These are phyloP conservation scores for Umbelopsis sp. DNA, from an alignment of 192 early-diverging fungal species.

Conservation along the genomic window DNA sequence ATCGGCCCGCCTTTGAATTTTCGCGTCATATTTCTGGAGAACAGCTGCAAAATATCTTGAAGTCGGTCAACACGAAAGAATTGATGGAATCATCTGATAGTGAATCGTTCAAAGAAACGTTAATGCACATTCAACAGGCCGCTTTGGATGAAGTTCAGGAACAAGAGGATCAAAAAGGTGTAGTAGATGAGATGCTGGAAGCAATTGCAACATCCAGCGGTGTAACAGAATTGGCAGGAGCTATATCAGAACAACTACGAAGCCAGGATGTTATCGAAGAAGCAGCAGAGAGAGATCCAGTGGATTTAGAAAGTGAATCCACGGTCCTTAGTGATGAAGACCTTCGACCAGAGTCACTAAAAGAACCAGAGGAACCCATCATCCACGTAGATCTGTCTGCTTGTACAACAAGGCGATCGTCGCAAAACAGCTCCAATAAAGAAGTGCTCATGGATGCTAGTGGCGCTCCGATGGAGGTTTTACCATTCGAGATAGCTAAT, in stretches of 20 bases:
- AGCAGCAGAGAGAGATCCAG: conserved; percentile 17
- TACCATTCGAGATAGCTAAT: background rate
- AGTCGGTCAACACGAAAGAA: background rate
- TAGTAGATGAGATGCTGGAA: conserved; percentile 35
- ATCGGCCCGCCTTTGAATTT: background rate
- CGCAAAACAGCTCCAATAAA: background rate
- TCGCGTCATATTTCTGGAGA: conserved; percentile 6
- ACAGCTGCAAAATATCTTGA: background rate
- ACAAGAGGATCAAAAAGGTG: conserved; percentile 34
- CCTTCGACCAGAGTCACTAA: background rate
- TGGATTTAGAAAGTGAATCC: background rate
- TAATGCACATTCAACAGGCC: conserved; percentile 35
- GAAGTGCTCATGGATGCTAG: background rate
- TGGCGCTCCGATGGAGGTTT: background rate
- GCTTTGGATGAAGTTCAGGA: conserved; percentile 34
- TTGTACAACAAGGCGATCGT: background rate
- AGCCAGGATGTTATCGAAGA: conserved; percentile 38
- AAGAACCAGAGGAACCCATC: background rate
- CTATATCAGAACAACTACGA: conserved; percentile 26
- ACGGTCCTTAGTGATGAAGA: background rate
- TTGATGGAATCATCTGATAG: conserved; percentile 2
- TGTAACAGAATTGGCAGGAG: conserved; percentile 26
- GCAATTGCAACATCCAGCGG: conserved; percentile 27
- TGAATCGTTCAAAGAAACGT: conserved; percentile 17
- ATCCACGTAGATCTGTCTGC: background rate